Evolutionary conservation across 164 flowering plant genomes (phyloP).

Genomic region (Piper betle): DNA sequence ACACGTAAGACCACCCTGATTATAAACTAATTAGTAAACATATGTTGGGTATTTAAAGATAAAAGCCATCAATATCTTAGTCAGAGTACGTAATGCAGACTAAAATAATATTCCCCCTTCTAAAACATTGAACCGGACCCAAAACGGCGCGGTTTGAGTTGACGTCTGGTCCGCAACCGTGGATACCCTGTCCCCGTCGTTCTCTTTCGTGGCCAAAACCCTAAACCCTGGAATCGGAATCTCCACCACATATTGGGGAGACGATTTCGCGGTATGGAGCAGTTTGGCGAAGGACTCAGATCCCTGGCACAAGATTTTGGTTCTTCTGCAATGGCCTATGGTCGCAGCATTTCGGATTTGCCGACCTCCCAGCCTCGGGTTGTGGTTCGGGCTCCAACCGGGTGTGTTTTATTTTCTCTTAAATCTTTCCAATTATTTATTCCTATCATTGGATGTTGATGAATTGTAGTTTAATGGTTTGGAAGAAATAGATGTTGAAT

Average conservation of each 20-base stretch:
- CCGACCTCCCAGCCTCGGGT: slow-evolving; percentile 3
- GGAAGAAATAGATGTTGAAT: too few relatives aligned
- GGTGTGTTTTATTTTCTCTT: neutral
- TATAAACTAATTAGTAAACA: too few relatives aligned
- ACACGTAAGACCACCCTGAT: too few relatives aligned
- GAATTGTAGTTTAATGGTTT: too few relatives aligned
- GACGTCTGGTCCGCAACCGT: neutral
- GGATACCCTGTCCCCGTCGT: neutral
- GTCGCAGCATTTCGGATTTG: neutral
- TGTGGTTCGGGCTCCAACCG: slow-evolving; percentile 1
- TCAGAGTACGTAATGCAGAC: neutral
- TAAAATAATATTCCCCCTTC: neutral
- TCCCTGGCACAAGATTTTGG: slow-evolving; percentile 3
- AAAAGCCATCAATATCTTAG: neutral
- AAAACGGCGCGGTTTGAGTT: neutral
- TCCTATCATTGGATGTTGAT: too few relatives aligned
- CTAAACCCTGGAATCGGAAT: neutral
- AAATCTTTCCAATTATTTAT: too few relatives aligned
- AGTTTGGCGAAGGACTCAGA: slow-evolving; percentile 3
- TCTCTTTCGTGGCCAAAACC: neutral
- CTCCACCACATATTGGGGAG: neutral
- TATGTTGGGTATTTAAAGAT: neutral
- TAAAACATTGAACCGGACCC: neutral
- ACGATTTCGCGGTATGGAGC: slow-evolving; percentile 2
- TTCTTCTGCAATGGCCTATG: neutral